phyloP scores from a whole-genome alignment of 176 grass and related monocot genomes.

The Carex myosuroides region DNA sequence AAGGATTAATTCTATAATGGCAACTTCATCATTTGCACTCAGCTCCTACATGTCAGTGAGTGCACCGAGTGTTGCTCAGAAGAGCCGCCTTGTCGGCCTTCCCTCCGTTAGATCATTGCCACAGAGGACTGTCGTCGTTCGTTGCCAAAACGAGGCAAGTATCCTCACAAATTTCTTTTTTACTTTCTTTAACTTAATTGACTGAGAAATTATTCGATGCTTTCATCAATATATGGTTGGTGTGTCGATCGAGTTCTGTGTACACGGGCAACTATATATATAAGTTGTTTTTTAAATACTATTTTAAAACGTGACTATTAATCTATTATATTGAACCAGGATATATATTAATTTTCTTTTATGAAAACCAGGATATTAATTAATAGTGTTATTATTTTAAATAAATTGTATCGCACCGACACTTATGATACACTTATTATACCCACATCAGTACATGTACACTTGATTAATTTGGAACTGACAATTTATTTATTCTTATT shows the following conservation, averaged over 20 bases:
- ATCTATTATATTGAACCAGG: too few relatives aligned
- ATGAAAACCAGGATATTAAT: too few relatives aligned
- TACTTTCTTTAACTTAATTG: neutral
- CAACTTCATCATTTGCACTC: neutral
- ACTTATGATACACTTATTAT: neutral
- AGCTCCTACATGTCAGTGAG: neutral
- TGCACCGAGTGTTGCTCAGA: neutral
- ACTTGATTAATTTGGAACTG: neutral
- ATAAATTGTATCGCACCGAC: neutral
- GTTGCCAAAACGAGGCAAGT: conserved; percentile 17
- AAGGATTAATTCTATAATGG: neutral
- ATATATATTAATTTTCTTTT: neutral
- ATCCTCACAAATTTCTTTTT: neutral
- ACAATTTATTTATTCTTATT: neutral
- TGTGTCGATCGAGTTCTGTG: neutral
- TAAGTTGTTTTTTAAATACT: neutral
- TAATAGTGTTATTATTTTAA: too few relatives aligned
- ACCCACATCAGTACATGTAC: too few relatives aligned
- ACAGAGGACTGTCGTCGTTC: neutral
- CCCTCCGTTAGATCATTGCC: neutral
- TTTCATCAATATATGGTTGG: neutral
- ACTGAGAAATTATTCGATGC: neutral
- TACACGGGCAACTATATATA: neutral
- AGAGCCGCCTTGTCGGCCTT: neutral
- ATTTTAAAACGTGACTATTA: too few relatives aligned